These are phyloP conservation scores for Boletus bicolor DNA, from an alignment of 768 basidiomycete species.

Conservation along the genomic window DNA sequence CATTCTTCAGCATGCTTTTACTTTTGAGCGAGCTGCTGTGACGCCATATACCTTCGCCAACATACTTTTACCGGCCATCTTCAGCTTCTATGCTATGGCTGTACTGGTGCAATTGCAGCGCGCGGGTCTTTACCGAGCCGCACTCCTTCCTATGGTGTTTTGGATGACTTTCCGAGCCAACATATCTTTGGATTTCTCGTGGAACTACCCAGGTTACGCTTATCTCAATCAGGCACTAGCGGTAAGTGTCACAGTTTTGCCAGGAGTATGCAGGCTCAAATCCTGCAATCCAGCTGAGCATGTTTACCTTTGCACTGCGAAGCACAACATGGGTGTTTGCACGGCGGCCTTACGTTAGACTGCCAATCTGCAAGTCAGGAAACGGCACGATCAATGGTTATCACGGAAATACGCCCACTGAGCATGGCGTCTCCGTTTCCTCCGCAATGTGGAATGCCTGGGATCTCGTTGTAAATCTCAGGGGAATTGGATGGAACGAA, in stretches of 20 bases:
- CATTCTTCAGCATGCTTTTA: slow-evolving; percentile 10
- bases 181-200: slow-evolving; percentile 25
- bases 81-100: slow-evolving; percentile 50
- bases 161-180: slow-evolving; percentile 42
- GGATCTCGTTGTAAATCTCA: slow-evolving; percentile 24
- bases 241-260: slow-evolving; percentile 9
- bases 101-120: slow-evolving; percentile 48
- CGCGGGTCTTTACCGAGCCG: slow-evolving; percentile 42
- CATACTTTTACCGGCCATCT: slow-evolving; percentile 39
- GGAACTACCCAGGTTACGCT: slow-evolving; percentile 7
- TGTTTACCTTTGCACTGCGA: slow-evolving; percentile 27
- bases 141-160: slow-evolving; percentile 48
- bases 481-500: slow-evolving; percentile 30
- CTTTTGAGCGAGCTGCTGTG: slow-evolving; percentile 14
- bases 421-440: slow-evolving; percentile 1
- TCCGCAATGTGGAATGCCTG: slow-evolving; percentile 28
- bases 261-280: not conserved
- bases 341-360: slow-evolving; percentile 10
- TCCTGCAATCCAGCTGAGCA: slow-evolving; percentile 13
- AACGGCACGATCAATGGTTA: not conserved
- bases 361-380: slow-evolving; percentile 2
- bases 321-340: slow-evolving; percentile 21
- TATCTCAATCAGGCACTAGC: slow-evolving; percentile 22
- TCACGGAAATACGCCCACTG: not conserved
- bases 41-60: slow-evolving; percentile 32